Percentiles rank a stretch among this genome's conserved stretches.
These are phyloP conservation scores for Pleurostoma richardsiae DNA, from an alignment of 2,329 filamentous ascomycete genomes.

Conservation along the genomic window DNA sequence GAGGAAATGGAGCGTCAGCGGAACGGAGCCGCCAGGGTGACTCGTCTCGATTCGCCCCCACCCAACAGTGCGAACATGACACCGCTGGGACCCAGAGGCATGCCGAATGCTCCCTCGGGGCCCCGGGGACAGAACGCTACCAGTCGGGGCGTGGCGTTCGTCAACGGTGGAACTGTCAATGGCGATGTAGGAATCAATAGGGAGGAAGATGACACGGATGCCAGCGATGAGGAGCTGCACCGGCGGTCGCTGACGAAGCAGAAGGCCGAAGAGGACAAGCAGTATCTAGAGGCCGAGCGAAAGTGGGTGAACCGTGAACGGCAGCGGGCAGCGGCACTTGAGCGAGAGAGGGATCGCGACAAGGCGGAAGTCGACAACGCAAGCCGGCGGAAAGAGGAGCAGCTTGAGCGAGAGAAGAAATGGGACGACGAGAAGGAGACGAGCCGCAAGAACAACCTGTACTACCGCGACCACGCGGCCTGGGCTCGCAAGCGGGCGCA, in stretches of 20 bases:
- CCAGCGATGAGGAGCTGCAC: constrained; percentile 82
- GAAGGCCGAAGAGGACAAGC: constrained; percentile 70
- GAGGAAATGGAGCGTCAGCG: constrained; percentile 79
- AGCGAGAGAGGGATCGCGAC: constrained; percentile 78
- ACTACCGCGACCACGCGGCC: constrained; percentile 79
- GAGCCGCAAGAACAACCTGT: constrained; percentile 66
- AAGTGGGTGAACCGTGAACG: constrained; percentile 89
- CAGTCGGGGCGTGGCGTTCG: constrained; percentile 60
- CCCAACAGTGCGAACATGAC: constrained; percentile 65
- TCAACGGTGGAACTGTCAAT: constrained; percentile 70
- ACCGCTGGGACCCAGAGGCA: constrained; percentile 66
- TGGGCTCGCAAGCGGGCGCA: constrained; percentile 79
- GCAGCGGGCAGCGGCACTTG: constrained; percentile 75
- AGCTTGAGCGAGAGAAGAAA: constrained; percentile 57
- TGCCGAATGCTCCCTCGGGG: constrained; percentile 70
- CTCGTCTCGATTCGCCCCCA: constrained; percentile 68
- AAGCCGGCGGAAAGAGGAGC: constrained; percentile 63
- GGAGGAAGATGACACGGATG: constrained; percentile 83
- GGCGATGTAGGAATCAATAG: constrained; percentile 50
- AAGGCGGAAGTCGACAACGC: constrained; percentile 65
- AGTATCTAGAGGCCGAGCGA: constrained; percentile 79
- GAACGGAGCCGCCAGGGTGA: constrained; percentile 58
- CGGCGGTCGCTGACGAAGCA: constrained; percentile 65
- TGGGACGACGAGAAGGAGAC: constrained; percentile 90
- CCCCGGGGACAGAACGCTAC: constrained; percentile 61